Percentiles rank a stretch among this genome's conserved stretches.
Evolutionary conservation across 2,329 filamentous ascomycete genomes (phyloP).

Genomic region (Monosporascus sp.): DNA sequence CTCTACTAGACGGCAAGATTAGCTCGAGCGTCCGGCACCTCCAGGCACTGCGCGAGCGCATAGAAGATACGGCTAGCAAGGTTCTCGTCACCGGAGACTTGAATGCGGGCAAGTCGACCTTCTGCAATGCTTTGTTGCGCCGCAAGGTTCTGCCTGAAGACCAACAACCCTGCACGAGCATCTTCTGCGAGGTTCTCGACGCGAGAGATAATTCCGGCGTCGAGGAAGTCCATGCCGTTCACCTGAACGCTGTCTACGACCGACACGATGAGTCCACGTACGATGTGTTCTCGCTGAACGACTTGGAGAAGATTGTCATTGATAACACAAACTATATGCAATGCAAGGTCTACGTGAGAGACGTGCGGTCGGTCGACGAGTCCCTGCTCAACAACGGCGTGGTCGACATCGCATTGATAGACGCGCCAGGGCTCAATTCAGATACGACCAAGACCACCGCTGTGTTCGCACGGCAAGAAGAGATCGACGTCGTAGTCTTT

Average conservation of each 20-base stretch:
- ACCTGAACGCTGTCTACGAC: slow-evolving; percentile 73
- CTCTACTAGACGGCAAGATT: slow-evolving; percentile 89
- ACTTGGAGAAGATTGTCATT: slow-evolving; percentile 83
- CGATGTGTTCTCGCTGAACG: slow-evolving; percentile 71
- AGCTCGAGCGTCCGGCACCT: slow-evolving; percentile 90
- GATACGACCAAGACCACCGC: slow-evolving; percentile 97
- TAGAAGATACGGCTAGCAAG: slow-evolving; percentile 96
- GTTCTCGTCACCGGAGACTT: slow-evolving; percentile 93
- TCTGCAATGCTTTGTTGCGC: slow-evolving; percentile 93
- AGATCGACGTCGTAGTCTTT: slow-evolving; percentile 98
- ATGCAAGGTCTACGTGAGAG: slow-evolving; percentile 95
- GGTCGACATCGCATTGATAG: slow-evolving; percentile 95
- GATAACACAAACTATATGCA: slow-evolving; percentile 87
- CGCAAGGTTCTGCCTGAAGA: slow-evolving; percentile 93
- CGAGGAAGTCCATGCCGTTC: slow-evolving; percentile 94
- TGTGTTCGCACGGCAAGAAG: slow-evolving; percentile 93
- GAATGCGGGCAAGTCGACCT: slow-evolving; percentile 97
- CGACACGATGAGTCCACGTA: slow-evolving; percentile 92
- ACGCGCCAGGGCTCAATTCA: slow-evolving; percentile 90
- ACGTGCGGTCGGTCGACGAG: slow-evolving; percentile 82
- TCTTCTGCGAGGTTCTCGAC: slow-evolving; percentile 96
- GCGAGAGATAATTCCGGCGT: slow-evolving; percentile 83
- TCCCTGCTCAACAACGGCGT: slow-evolving; percentile 95
- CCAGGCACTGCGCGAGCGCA: slow-evolving; percentile 78
- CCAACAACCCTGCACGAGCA: slow-evolving; percentile 95